Base-by-base conservation (phyloP, 176 grass and related monocot species). In the Luzula sylvatica region DNA sequence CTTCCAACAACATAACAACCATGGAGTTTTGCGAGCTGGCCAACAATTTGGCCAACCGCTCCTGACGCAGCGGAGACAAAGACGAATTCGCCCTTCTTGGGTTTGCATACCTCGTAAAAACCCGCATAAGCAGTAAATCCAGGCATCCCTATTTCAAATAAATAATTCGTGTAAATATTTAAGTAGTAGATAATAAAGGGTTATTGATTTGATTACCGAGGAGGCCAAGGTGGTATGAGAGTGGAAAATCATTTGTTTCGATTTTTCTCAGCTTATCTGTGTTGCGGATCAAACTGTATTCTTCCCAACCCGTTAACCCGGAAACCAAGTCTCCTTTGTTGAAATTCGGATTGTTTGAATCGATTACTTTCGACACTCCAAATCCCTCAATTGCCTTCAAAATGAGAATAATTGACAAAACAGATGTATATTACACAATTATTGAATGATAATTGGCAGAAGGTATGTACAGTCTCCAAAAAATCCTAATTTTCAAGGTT, bases 121-220 rank as follows among this genome's bases (percentile, higher is more conserved):
- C 83, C 89, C 22, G 71, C 80, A 58, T 88, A 95, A 62, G 89
- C 89, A 38, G 89, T 95, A 72, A 95, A 95, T 43, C 89, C 83
- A 46, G 88, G 88, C 88, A 95, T 95, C 28, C 83, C 76, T 88
- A 55, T 11, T 17, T 21, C 47, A 50, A 54, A 53, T 52, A 52
- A 22, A 5, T 52, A 0, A 52, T 35, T 35, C 5, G 30, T 35
- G 9, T 35, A 35, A 35, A 35, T 35, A 0, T 35, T 2, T 35
- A 9, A n/a, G n/a, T n/a, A n/a, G n/a, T n/a, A n/a, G 3, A 8
- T 18, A 9, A 2, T 20, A 46, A 65, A 53, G 14, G 8, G 25
- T 7, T 7, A 19, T 22, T 2, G 42, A 42, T 14, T 22, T 55
- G 56, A 75, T 21, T 14, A 95, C 83, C 83, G 22, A 88, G 73